These are phyloP conservation scores for Arachnomyces sp. DNA, from an alignment of 2,329 filamentous ascomycete species.

Conservation along the genomic window DNA sequence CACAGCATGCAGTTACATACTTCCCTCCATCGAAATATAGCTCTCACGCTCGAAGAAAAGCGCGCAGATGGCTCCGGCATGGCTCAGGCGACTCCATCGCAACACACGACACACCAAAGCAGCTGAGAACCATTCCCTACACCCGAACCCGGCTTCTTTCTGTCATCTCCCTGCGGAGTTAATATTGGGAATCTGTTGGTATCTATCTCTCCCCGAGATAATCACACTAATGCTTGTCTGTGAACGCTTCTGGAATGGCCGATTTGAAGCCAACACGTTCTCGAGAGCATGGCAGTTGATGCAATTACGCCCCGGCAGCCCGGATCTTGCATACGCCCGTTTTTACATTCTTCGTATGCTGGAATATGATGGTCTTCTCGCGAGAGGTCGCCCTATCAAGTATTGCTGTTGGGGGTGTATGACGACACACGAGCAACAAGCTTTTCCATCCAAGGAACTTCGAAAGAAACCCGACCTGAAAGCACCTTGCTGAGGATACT, in stretches of 20 bases:
- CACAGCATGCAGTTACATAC: no score
- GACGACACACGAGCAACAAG: slow-evolving; percentile 2
- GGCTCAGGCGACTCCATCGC: no score
- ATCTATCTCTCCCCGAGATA: background rate
- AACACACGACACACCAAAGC: no score
- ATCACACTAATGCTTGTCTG: slow-evolving; percentile 4
- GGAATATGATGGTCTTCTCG: slow-evolving; percentile 4
- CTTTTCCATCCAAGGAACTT: slow-evolving; percentile 1
- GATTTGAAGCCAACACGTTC: background rate
- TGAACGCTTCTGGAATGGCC: background rate
- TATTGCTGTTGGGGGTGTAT: slow-evolving; percentile 6
- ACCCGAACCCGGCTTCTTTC: background rate
- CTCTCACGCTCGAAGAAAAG: no score
- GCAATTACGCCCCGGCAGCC: background rate
- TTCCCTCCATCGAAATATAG: no score
- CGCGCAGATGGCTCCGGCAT: no score
- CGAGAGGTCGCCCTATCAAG: background rate
- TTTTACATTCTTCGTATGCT: slow-evolving; percentile 5
- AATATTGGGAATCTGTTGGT: background rate
- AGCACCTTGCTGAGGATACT: background rate
- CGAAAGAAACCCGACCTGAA: slow-evolving; percentile 3
- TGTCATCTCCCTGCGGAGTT: background rate
- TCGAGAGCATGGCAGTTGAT: slow-evolving; percentile 1
- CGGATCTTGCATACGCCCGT: background rate
- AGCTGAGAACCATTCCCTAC: no score